Evolutionary conservation across 306 rosid genomes (phyloP).

Genomic region (Gillenia trifoliata): DNA sequence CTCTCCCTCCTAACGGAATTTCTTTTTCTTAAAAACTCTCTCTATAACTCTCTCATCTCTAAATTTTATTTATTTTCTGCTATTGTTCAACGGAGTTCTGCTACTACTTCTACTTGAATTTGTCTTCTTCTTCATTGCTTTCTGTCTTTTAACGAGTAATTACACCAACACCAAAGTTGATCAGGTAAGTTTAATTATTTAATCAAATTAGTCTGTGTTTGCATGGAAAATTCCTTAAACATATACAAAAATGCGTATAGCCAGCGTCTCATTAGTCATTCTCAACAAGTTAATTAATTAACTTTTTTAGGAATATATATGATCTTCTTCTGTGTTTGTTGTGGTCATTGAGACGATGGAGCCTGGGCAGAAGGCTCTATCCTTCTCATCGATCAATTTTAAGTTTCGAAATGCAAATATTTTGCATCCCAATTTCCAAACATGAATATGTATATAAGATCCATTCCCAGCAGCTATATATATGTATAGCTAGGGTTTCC

Average conservation of each 20-base stretch:
- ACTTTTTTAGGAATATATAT: neutral
- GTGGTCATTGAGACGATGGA: neutral
- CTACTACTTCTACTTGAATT: neutral
- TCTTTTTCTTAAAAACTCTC: slow-evolving; percentile 9
- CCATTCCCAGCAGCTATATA: neutral
- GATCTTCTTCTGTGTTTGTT: slow-evolving; percentile 4
- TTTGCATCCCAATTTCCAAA: neutral
- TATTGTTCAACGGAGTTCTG: neutral
- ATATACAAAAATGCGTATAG: neutral
- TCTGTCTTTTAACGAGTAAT: slow-evolving; percentile 26
- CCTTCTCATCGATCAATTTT: neutral
- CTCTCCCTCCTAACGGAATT: slow-evolving; percentile 33
- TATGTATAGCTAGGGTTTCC: neutral
- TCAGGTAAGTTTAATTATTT: slow-evolving; percentile 5
- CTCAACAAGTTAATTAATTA: neutral
- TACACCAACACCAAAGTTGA: slow-evolving; percentile 5
- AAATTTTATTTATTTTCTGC: neutral
- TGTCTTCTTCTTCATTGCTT: slow-evolving; percentile 29
- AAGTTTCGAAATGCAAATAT: neutral
- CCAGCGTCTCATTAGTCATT: neutral
- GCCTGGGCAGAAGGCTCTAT: neutral
- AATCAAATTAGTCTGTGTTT: neutral
- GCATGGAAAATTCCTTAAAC: slow-evolving; percentile 10
- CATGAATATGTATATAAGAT: neutral
- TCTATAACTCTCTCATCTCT: neutral